Evolutionary conservation across 495 filamentous ascomycete species (phyloP).

Genomic region (Penicillium steckii): DNA sequence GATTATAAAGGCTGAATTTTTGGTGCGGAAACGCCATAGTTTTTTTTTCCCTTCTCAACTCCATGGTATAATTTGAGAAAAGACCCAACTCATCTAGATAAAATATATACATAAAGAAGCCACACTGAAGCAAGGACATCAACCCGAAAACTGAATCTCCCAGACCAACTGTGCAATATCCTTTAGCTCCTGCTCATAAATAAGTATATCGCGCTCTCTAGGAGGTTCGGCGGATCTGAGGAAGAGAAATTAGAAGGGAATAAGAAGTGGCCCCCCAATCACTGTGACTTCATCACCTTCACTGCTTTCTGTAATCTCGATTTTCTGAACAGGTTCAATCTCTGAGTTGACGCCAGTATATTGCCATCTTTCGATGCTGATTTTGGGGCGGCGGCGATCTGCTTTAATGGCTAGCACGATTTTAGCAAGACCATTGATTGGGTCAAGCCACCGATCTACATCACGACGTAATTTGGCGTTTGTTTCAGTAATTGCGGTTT

Average conservation of each 20-base stretch:
- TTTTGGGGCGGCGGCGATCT: neutral
- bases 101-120: neutral
- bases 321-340: neutral
- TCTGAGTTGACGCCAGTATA: neutral
- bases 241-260: constrained; percentile 8
- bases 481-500: constrained; percentile 1
- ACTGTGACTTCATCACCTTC: neutral
- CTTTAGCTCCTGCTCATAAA: neutral
- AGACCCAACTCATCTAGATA: neutral
- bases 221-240: neutral
- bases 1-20: neutral
- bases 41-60: neutral
- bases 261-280: neutral
- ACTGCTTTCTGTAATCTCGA: neutral
- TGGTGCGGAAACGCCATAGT: neutral
- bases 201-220: constrained; percentile 3
- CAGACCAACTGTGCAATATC: constrained; percentile 1
- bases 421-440: neutral
- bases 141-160: neutral
- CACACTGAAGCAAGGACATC: neutral
- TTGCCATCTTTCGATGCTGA: constrained; percentile 6
- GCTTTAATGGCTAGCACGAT: constrained; percentile 1
- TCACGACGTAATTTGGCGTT: neutral
- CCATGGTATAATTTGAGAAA: neutral
- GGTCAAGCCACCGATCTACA: constrained; percentile 3